A percentile compares a stretch with the other conserved stretches of the same genome.
These are phyloP conservation scores for Warburgia ugandensis DNA, from an alignment of 164 flowering plant species.

Conservation along the genomic window DNA sequence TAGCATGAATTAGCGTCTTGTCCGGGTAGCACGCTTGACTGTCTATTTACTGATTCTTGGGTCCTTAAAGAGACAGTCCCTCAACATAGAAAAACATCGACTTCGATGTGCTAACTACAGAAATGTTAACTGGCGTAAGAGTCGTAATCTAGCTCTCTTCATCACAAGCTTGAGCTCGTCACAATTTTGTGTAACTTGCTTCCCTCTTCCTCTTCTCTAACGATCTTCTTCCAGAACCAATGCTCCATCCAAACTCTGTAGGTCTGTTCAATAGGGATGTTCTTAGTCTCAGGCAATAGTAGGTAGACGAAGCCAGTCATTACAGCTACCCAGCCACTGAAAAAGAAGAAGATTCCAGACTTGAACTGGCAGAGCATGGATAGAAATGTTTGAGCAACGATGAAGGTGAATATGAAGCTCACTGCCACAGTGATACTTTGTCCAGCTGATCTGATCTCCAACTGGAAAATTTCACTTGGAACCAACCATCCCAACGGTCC, in stretches of 20 bases:
- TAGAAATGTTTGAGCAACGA: constrained; percentile 21
- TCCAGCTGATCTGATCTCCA: constrained; percentile 27
- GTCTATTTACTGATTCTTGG: no score
- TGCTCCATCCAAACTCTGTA: constrained; percentile 19
- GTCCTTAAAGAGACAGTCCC: no score
- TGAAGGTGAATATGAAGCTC: constrained; percentile 19
- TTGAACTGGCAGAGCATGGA: constrained; percentile 28
- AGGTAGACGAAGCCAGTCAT: constrained; percentile 24
- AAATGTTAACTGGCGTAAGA: neutral
- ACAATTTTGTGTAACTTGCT: neutral
- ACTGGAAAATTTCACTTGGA: constrained; percentile 25
- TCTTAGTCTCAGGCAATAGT: constrained; percentile 25
- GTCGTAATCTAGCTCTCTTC: neutral
- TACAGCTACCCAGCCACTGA: constrained; percentile 25
- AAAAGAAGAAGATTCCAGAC: constrained; percentile 27
- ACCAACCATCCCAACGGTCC: constrained; percentile 27
- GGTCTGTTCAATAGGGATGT: constrained; percentile 20
- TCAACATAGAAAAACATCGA: neutral
- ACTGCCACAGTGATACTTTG: constrained; percentile 20
- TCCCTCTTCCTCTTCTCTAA: constrained; percentile 1
- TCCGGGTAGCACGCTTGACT: neutral
- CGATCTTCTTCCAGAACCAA: constrained; percentile 20
- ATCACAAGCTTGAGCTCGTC: neutral
- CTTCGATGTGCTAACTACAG: neutral
- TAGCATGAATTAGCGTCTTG: neutral